Conservation (phyloP, 345 rosid genomes). For the Erodium maritimum region DNA sequence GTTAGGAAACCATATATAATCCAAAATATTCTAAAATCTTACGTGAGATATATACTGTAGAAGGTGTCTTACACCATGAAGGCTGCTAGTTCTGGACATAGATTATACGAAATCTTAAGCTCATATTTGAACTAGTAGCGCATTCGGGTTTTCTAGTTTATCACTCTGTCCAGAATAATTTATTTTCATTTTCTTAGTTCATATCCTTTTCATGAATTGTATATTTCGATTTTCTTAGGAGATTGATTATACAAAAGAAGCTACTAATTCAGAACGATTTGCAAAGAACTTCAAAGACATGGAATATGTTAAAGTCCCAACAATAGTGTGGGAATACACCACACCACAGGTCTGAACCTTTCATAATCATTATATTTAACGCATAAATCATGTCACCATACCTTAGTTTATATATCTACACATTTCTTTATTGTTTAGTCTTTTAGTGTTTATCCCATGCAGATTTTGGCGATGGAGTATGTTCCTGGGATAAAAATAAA, state of each 20-base stretch:
- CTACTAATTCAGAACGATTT: slow-evolving; percentile 84
- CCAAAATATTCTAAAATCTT: too few relatives aligned
- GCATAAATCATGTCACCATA: background rate
- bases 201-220: slow-evolving; percentile 2
- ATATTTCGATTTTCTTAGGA: slow-evolving; percentile 38
- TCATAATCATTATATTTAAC: background rate
- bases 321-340: slow-evolving; percentile 69
- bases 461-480: slow-evolving; percentile 97
- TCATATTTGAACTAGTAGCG: background rate
- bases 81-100: too few relatives aligned
- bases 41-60: too few relatives aligned
- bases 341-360: slow-evolving; percentile 68
- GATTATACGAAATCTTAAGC: too few relatives aligned
- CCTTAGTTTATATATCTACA: too few relatives aligned
- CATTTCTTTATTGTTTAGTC: slow-evolving; percentile 1
- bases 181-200: background rate
- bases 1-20: background rate
- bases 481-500: slow-evolving; percentile 98
- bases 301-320: slow-evolving; percentile 87
- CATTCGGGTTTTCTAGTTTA: background rate
- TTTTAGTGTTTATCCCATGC: slow-evolving; percentile 5
- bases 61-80: too few relatives aligned
- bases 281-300: slow-evolving; percentile 72
- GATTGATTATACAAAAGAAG: slow-evolving; percentile 95
- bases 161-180: background rate